Evolutionary conservation across 2,329 filamentous ascomycete genomes (phyloP), one percentile per base, ranked within the genome.

Genomic region (Ceratocystis harringtonii): DNA sequence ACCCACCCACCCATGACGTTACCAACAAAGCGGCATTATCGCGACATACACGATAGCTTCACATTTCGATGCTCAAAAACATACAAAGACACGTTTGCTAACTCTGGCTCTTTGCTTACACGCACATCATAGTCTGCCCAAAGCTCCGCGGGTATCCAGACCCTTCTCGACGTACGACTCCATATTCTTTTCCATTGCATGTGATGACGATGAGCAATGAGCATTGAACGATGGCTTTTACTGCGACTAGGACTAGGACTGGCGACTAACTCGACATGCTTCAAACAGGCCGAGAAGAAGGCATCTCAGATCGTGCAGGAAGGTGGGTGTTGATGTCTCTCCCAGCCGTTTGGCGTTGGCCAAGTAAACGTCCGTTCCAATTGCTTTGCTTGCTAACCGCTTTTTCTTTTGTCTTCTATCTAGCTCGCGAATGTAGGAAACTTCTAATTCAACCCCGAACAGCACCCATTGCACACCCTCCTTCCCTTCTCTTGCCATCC

Each of bases 231-330:
- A 17, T 32, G 19, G 22, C 25, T 62, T 25, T 41, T 41, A 41
- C 3, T 41, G 36, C 12, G 36, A 41, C 36, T 3, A 15, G 10
- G 36, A 41, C 36, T 15, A 41, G 36, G 3, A 41, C 36, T 15
- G 12, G 3, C 4, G 4, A 15, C 60, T 22, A 44, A 57, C 50
- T 7, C 43, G 45, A 28, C 5, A 50, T 30, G 19, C 45, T 50
- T 43, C 58, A 8, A 36, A 64, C 43, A 63, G 92, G 92, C 94
- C 72, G 94, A 99, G 84, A 88, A 91, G 78, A 92, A 97, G 77
- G 94, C 94, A 68, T 92, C 96, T 79, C 96, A 96, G 84, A 99
- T 99, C 76, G 92, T 99, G 67, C 92, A 97, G 77, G 91, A 94
- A 84, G 89, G 92, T 95, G 76, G 68, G 79, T 75, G 12, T 4